Percentiles rank a stretch among this genome's conserved stretches.
phyloP scores from a whole-genome alignment of 352 stramenopile genomes.

The Globisporangium megalacanthum region DNA sequence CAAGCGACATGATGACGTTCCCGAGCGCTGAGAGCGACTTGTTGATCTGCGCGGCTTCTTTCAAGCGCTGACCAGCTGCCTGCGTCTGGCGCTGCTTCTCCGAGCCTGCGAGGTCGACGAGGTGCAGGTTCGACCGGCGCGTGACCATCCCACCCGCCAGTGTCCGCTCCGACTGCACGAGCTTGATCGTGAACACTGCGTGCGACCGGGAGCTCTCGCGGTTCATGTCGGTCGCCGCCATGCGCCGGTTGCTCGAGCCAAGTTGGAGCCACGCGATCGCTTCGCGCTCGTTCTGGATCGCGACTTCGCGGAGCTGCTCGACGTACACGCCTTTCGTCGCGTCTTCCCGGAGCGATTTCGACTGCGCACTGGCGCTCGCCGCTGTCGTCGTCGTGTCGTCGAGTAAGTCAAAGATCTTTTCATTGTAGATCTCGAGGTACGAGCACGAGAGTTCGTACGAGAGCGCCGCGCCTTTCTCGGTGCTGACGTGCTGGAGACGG shows the following conservation, averaged over 20 bases:
- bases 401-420: conserved; percentile 86
- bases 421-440: conserved; percentile 91
- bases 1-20: conserved; percentile 85
- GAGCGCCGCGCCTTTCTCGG: conserved; percentile 34
- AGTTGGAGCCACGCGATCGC: conserved; percentile 72
- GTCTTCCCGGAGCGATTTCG: conserved; percentile 75
- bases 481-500: conserved; percentile 35
- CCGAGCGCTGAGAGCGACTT: conserved; percentile 56
- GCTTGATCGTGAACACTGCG: conserved; percentile 93
- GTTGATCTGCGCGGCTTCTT: conserved; percentile 84
- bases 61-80: conserved; percentile 57
- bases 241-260: conserved; percentile 87
- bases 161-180: conserved; percentile 88
- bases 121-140: conserved; percentile 96
- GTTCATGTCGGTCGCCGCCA: conserved; percentile 97
- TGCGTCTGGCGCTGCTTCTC: conserved; percentile 75
- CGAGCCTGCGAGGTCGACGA: conserved; percentile 81
- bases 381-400: conserved; percentile 42
- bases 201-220: conserved; percentile 94
- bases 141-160: conserved; percentile 42
- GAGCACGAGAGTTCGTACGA: conserved; percentile 72
- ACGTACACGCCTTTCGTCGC: conserved; percentile 76
- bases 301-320: conserved; percentile 61
- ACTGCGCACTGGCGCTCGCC: conserved; percentile 23
- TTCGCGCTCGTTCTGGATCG: conserved; percentile 54